These are phyloP conservation scores for Nitzschia palea DNA, from an alignment of 108 stramenopile genomes.

Conservation along the genomic window DNA sequence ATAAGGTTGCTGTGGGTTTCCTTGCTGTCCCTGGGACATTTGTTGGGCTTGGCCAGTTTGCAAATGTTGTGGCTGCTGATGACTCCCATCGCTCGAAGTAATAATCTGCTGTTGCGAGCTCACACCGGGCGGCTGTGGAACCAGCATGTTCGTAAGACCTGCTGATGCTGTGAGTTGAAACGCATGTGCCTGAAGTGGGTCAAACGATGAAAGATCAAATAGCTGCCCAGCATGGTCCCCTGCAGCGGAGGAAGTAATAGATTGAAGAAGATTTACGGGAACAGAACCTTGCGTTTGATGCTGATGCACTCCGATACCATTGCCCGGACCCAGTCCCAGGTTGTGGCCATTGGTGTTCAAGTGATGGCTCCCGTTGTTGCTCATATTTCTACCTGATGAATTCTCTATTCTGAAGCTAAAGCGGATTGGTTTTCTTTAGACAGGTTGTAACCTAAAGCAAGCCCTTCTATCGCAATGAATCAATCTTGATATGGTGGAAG, in stretches of 20 bases:
- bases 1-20: not conserved
- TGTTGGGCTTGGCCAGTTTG: not conserved
- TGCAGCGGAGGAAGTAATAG: not conserved
- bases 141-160: constrained; percentile 17
- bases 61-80: not conserved
- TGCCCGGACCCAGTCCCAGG: not conserved
- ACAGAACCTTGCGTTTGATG: not conserved
- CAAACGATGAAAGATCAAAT: constrained; percentile 33
- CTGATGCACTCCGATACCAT: not conserved
- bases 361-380: not conserved
- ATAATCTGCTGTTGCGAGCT: not conserved
- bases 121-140: not conserved
- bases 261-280: not conserved
- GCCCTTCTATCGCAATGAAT: too few species aligned
- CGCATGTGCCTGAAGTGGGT: constrained; percentile 42
- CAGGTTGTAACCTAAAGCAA: too few species aligned
- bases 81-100: not conserved
- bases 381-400: too few species aligned
- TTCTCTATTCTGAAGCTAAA: too few species aligned
- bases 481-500: too few species aligned
- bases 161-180: constrained; percentile 40
- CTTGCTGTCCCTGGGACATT: not conserved
- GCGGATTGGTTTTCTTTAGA: too few species aligned
- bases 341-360: constrained; percentile 2
- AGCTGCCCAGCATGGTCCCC: constrained; percentile 1